Evolutionary conservation across 2,329 filamentous ascomycete species (phyloP).

Genomic region (Fusarium nodosum): DNA sequence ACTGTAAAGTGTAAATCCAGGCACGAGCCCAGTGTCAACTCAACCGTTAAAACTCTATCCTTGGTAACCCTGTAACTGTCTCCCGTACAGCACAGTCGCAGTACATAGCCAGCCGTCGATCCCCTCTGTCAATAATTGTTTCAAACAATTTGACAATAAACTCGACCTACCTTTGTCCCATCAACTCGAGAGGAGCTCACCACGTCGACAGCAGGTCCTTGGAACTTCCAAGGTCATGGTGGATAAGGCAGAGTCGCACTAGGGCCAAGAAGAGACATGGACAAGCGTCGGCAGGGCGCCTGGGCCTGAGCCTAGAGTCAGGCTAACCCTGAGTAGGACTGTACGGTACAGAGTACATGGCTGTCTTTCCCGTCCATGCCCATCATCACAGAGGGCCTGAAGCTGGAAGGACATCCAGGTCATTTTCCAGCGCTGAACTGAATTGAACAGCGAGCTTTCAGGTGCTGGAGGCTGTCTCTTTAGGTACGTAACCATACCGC

Average conservation of each 20-base stretch:
- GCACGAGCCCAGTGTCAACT: slow-evolving; percentile 34
- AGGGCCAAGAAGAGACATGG: slow-evolving; percentile 40
- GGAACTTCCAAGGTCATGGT: slow-evolving; percentile 37
- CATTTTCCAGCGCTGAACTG: not conserved
- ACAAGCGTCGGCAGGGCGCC: slow-evolving; percentile 44
- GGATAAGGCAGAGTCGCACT: slow-evolving; percentile 39
- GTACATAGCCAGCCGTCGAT: slow-evolving; percentile 8
- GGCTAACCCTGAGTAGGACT: slow-evolving; percentile 35
- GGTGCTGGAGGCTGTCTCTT: not conserved
- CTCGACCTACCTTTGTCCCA: not conserved
- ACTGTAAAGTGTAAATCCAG: slow-evolving; percentile 33
- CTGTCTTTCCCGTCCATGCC: not conserved
- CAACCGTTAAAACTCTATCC: slow-evolving; percentile 31
- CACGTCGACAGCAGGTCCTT: slow-evolving; percentile 31
- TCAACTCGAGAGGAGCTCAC: slow-evolving; percentile 29
- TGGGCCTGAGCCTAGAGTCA: slow-evolving; percentile 43
- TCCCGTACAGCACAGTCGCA: not conserved
- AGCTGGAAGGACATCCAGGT: slow-evolving; percentile 21
- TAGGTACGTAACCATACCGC: slow-evolving; percentile 40
- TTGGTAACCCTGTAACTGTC: not conserved
- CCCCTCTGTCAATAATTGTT: slow-evolving; percentile 19
- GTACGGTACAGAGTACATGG: slow-evolving; percentile 24
- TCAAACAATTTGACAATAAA: slow-evolving; percentile 20
- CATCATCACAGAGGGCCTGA: slow-evolving; percentile 8
- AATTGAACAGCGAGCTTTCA: slow-evolving; percentile 4